Percentiles rank a stretch among this genome's conserved stretches.
Evolutionary conservation across 1,284 basidiomycete species (phyloP).

Genomic region (Marasmius tenuissimus): DNA sequence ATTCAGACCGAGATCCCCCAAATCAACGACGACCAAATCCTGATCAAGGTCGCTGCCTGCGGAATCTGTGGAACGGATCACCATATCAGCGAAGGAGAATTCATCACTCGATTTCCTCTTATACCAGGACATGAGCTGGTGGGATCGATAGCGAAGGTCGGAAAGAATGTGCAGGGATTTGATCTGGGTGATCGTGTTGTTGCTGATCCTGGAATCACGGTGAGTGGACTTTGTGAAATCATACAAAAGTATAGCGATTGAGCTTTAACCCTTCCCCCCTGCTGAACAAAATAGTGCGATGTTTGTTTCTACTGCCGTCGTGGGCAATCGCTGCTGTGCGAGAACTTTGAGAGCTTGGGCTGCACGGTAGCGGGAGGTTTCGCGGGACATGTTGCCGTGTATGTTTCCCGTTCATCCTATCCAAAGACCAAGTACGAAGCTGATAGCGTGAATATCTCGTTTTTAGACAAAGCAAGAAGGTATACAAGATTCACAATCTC

Average conservation of each 20-base stretch:
- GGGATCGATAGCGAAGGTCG: slow-evolving; percentile 66
- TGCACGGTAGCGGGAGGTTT: slow-evolving; percentile 83
- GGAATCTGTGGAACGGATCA: slow-evolving; percentile 35
- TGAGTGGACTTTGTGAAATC: slow-evolving; percentile 25
- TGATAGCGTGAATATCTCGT: background rate
- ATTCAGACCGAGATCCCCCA: slow-evolving; percentile 62
- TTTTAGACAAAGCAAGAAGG: slow-evolving; percentile 60
- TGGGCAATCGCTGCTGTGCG: slow-evolving; percentile 72
- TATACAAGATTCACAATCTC: slow-evolving; percentile 84
- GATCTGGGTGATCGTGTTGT: slow-evolving; percentile 72
- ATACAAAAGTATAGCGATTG: background rate
- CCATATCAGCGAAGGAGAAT: slow-evolving; percentile 78
- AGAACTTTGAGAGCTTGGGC: slow-evolving; percentile 76
- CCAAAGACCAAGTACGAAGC: background rate
- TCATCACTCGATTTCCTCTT: slow-evolving; percentile 76
- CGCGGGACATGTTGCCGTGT: slow-evolving; percentile 83
- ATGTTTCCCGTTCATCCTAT: slow-evolving; percentile 20
- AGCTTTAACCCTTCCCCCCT: slow-evolving; percentile 5
- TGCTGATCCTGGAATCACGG: slow-evolving; percentile 68
- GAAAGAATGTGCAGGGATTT: slow-evolving; percentile 71
- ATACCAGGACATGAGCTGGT: slow-evolving; percentile 85
- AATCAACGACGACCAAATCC: slow-evolving; percentile 63
- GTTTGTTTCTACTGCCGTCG: slow-evolving; percentile 83
- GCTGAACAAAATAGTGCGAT: slow-evolving; percentile 56
- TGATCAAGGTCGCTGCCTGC: slow-evolving; percentile 36